Percentiles rank a stretch among this genome's conserved stretches.
These are phyloP conservation scores for Styphnolobium japonicum DNA, from an alignment of 306 rosid genomes.

Conservation along the genomic window DNA sequence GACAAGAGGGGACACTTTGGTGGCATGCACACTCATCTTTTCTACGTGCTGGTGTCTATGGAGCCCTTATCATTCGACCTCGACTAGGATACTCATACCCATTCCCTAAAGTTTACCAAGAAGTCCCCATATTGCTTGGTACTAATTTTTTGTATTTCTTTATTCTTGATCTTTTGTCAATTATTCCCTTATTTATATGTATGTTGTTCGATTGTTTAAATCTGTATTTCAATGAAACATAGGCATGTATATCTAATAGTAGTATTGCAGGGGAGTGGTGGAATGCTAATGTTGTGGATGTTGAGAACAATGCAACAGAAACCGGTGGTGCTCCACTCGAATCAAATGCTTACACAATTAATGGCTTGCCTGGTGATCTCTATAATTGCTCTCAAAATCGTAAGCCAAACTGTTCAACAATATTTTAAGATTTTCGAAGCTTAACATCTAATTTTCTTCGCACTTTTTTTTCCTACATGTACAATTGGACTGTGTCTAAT, in stretches of 20 bases:
- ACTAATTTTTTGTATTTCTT: not conserved
- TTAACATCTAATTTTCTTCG: no score
- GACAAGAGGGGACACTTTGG: conserved; percentile 82
- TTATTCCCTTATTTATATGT: not conserved
- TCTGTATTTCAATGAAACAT: not conserved
- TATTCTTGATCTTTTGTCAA: not conserved
- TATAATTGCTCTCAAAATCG: conserved; percentile 51
- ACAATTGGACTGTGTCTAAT: no score
- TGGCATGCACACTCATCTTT: conserved; percentile 67
- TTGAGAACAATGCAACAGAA: conserved; percentile 28
- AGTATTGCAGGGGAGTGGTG: conserved; percentile 70
- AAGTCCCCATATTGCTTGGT: conserved; percentile 59
- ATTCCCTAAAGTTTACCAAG: conserved; percentile 37
- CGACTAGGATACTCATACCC: conserved; percentile 30
- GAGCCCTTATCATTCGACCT: conserved; percentile 64
- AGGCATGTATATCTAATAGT: not conserved
- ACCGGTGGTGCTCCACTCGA: not conserved
- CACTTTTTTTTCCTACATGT: no score
- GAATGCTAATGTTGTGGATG: conserved; percentile 48
- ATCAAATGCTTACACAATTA: conserved; percentile 62
- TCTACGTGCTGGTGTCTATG: conserved; percentile 65
- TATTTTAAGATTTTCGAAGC: not conserved
- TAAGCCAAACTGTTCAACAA: not conserved
- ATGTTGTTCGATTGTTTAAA: not conserved
- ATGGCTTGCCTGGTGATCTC: conserved; percentile 62